phyloP scores from a whole-genome alignment of 140 eudicot genomes.

The Bidens hawaiensis region DNA sequence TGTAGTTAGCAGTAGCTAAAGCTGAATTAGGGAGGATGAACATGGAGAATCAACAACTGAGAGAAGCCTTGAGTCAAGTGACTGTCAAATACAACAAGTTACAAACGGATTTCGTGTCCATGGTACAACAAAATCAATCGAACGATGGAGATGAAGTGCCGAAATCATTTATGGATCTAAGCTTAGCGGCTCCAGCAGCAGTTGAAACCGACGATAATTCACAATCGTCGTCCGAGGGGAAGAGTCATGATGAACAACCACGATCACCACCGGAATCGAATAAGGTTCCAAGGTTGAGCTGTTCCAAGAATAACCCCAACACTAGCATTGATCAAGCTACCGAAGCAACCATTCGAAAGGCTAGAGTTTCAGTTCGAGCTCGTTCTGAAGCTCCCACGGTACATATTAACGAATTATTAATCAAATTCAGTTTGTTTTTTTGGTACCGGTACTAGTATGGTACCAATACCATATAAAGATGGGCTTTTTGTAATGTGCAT shows the following conservation, averaged over 20 bases:
- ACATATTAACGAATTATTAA: neutral
- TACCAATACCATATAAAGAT: too few species aligned
- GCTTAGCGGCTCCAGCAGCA: conserved; percentile 34
- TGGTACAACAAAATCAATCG: conserved; percentile 44
- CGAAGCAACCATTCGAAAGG: conserved; percentile 85
- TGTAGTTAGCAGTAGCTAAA: conserved; percentile 55
- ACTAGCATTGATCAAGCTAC: conserved; percentile 69
- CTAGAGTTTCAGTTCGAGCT: conserved; percentile 86
- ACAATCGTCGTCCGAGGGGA: conserved; percentile 45
- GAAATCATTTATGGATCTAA: conserved; percentile 63
- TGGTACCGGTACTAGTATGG: too few species aligned
- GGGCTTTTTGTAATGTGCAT: too few species aligned
- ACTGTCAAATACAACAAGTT: conserved; percentile 51
- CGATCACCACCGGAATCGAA: conserved; percentile 35
- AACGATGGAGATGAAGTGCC: conserved; percentile 35
- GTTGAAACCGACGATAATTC: conserved; percentile 42
- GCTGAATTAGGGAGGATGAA: conserved; percentile 54
- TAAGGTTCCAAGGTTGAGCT: conserved; percentile 29
- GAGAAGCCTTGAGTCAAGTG: conserved; percentile 46
- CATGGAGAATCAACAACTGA: conserved; percentile 50
- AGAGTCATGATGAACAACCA: conserved; percentile 29
- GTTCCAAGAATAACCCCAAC: conserved; percentile 12
- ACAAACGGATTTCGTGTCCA: conserved; percentile 48
- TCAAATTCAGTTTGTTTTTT: too few species aligned
- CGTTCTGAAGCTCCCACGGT: conserved; percentile 93